Conservation (phyloP, 352 stramenopile genomes). For the Elongisporangium undulatum region DNA sequence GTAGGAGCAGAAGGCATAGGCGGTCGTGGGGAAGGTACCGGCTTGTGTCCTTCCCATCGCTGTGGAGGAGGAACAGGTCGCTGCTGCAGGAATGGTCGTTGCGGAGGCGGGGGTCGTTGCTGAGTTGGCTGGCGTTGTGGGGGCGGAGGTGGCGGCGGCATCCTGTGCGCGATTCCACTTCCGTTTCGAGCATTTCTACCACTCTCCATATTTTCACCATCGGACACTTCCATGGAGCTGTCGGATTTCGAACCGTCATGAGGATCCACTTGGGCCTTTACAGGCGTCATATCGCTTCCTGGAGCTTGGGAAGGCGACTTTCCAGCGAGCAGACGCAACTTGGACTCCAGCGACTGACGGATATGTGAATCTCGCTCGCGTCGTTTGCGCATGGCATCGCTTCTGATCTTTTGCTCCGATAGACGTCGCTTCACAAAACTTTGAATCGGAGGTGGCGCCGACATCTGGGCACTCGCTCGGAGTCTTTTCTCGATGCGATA, state of each 20-base stretch:
- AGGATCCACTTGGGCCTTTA: background rate
- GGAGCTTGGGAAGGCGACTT: background rate
- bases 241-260: slow-evolving; percentile 24
- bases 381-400: slow-evolving; percentile 63
- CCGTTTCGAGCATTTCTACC: slow-evolving; percentile 4
- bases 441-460: slow-evolving; percentile 74
- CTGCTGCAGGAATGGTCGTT: slow-evolving; percentile 1
- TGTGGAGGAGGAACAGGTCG: slow-evolving; percentile 3
- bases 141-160: slow-evolving; percentile 14
- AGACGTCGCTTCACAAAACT: slow-evolving; percentile 76
- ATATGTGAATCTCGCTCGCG: slow-evolving; percentile 75
- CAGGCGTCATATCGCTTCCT: background rate
- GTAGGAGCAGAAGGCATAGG: background rate
- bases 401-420: slow-evolving; percentile 73
- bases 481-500: slow-evolving; percentile 66
- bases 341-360: slow-evolving; percentile 52
- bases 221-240: slow-evolving; percentile 71
- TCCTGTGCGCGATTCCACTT: background rate
- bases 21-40: background rate
- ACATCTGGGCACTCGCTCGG: slow-evolving; percentile 26
- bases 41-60: background rate
- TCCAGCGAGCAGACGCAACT: slow-evolving; percentile 3
- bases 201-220: slow-evolving; percentile 28
- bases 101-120: background rate
- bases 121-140: slow-evolving; percentile 9